Conservation (phyloP, 2,329 filamentous ascomycete species). For the Purpureocillium takamizusanense region DNA sequence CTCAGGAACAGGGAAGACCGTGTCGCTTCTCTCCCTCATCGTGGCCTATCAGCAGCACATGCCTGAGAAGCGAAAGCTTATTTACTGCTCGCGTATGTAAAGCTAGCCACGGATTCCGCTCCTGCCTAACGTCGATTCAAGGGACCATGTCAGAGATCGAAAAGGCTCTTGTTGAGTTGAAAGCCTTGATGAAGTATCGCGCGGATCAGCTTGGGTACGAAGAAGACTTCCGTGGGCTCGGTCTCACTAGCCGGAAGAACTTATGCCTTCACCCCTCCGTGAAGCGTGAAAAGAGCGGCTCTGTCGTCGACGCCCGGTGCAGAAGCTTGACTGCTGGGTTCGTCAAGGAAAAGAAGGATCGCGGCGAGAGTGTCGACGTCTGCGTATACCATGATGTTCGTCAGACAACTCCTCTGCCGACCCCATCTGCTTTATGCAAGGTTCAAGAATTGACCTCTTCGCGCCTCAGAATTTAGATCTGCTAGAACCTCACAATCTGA, state of each 20-base stretch:
- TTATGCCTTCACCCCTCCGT: constrained; percentile 93
- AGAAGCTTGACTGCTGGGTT: constrained; percentile 93
- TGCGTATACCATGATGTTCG: constrained; percentile 90
- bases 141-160: constrained; percentile 99
- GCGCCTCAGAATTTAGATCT: constrained; percentile 79
- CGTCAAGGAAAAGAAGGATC: constrained; percentile 94
- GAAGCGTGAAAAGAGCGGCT: constrained; percentile 90
- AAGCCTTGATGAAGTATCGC: constrained; percentile 90
- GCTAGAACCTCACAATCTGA: constrained; percentile 86
- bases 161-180: constrained; percentile 87
- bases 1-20: constrained; percentile 95
- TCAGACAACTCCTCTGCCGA: constrained; percentile 1
- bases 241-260: constrained; percentile 93
- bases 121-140: constrained; percentile 13
- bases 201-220: constrained; percentile 78
- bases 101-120: not conserved
- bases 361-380: constrained; percentile 85
- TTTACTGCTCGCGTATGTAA: constrained; percentile 80
- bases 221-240: constrained; percentile 88
- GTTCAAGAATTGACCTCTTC: constrained; percentile 9
- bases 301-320: constrained; percentile 90
- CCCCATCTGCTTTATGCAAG: not conserved
- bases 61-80: constrained; percentile 88
- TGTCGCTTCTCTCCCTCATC: constrained; percentile 89
- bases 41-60: constrained; percentile 94